Conservation (phyloP, 2,329 filamentous ascomycete species). For the Chrysoporthe cubensis region DNA sequence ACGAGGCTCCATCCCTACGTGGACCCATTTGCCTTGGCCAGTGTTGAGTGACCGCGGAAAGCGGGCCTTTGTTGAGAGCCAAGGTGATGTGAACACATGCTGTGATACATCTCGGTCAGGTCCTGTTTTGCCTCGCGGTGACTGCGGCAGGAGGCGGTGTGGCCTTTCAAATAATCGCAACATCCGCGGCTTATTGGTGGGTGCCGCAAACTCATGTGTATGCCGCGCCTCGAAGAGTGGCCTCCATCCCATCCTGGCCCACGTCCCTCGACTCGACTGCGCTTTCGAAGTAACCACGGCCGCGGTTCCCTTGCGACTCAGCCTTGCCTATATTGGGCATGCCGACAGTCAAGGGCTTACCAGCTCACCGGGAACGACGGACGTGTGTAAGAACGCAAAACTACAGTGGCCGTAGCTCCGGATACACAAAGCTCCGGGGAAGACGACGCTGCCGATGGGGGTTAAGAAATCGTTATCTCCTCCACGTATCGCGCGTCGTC, state of each 20-base stretch:
- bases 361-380: slow-evolving; percentile 17
- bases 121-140: slow-evolving; percentile 11
- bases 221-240: no score
- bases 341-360: slow-evolving; percentile 17
- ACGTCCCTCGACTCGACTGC: neutral
- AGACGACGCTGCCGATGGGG: neutral
- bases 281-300: neutral
- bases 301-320: slow-evolving; percentile 16
- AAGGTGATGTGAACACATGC: slow-evolving; percentile 27
- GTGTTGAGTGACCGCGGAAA: slow-evolving; percentile 24
- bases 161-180: neutral
- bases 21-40: slow-evolving; percentile 17
- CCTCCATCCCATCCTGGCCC: neutral
- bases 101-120: slow-evolving; percentile 26
- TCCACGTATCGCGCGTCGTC: neutral
- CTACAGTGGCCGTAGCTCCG: neutral
- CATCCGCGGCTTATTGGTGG: neutral
- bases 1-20: slow-evolving; percentile 18
- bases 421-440: neutral
- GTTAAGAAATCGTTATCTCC: neutral
- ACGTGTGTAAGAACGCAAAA: neutral
- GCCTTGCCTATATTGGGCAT: slow-evolving; percentile 27
- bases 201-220: neutral
- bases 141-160: slow-evolving; percentile 27
- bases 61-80: slow-evolving; percentile 27